A percentile compares a stretch with the other conserved stretches of the same genome.
phyloP scores from a whole-genome alignment of 371 early-diverging fungal genomes.

The Apophysomyces elegans region DNA sequence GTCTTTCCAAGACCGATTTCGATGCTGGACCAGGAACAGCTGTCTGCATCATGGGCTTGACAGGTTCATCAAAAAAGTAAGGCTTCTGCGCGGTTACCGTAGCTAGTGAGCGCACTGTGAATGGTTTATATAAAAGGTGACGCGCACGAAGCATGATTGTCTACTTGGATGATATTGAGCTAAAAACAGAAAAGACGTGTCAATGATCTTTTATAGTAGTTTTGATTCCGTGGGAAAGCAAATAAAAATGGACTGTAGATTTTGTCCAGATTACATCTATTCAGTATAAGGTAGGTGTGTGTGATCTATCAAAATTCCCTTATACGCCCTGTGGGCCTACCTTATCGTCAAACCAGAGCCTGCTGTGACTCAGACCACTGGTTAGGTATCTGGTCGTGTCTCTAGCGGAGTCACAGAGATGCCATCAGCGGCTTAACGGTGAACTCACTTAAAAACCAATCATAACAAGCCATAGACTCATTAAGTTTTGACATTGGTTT shows the following conservation, averaged over 20 bases:
- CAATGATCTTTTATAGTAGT: neutral
- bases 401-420: too few relatives aligned
- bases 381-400: too few relatives aligned
- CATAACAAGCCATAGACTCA: too few relatives aligned
- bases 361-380: too few relatives aligned
- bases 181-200: neutral
- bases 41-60: conserved; percentile 36
- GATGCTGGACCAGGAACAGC: conserved; percentile 52
- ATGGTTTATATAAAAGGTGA: neutral
- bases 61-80: conserved; percentile 46
- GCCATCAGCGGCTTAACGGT: too few relatives aligned
- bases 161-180: neutral
- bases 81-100: conserved; percentile 16
- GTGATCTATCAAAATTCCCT: neutral
- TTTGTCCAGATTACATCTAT: neutral
- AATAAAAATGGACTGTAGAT: neutral
- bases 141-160: conserved; percentile 5
- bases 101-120: conserved; percentile 1
- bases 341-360: too few relatives aligned
- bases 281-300: conserved; percentile 8
- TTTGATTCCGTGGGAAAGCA: neutral
- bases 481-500: too few relatives aligned
- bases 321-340: neutral
- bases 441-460: too few relatives aligned
- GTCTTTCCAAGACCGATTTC: conserved; percentile 31